Evolutionary conservation across 148 eudicot species (phyloP), one percentile per base, ranked within the genome.

Genomic region (Hydrangea macrophylla): DNA sequence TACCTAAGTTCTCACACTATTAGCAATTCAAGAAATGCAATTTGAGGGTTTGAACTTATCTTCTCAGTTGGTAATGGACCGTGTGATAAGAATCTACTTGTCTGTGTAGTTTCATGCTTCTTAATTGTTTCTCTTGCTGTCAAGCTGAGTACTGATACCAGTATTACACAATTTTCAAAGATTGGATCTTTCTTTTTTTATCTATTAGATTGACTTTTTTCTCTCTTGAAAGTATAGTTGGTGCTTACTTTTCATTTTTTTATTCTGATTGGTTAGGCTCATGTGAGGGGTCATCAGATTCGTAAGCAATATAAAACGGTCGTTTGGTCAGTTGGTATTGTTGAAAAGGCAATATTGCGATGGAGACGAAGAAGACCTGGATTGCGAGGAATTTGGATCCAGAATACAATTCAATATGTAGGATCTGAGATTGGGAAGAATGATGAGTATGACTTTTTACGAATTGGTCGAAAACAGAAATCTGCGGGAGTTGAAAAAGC

Each of bases 211-310:
- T 48, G n/a, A 48, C 1, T 7, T 15, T 22, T 48, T 7, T 48
- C 23, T 48, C 6, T 48, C 7, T 48, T 15, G 22, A 22, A 2
- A 48, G 22, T 48, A 42, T 42, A 42, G n/a, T n/a, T n/a, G 48
- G 48, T 7, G 53, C 23, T 48, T 17, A 15, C 2, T 48, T 48
- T 48, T 64, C 35, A 56, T 36, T 24, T n/a, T 25, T 9, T 58
- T 48, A 2, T 28, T 11, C 36, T 32, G 39, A 30, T 55, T 45
- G 57, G 4, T 50, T 63, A 89, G 96, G 91, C 92, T 69, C 89
- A 84, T 76, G 84, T 84, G 39, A 81, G 96, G 76, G 96, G 92
- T 24, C 88, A 89, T 70, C 96, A 89, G 76, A 89, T 76, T 33
- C 76, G 96, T 62, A 89, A 83, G 75, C 78, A 89, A 56, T 86